A percentile compares a stretch with the other conserved stretches of the same genome.
phyloP scores from a whole-genome alignment of 1,284 basidiomycete species.

The Gastroboletus turbinatus region DNA sequence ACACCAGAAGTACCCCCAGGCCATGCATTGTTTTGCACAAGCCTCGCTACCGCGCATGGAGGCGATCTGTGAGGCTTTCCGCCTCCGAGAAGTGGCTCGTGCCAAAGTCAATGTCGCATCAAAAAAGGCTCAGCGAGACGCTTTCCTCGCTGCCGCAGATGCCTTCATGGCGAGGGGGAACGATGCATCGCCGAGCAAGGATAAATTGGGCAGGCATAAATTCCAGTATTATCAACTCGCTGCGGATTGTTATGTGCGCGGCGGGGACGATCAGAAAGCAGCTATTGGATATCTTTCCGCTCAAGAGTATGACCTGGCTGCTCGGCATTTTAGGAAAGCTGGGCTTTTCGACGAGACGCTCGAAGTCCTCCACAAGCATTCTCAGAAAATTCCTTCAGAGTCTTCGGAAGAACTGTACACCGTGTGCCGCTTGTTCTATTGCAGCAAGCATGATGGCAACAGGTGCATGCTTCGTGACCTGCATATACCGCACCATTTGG shows the following conservation, averaged over 20 bases:
- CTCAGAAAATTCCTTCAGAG: slow-evolving; percentile 32
- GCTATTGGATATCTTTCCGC: slow-evolving; percentile 47
- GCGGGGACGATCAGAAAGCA: slow-evolving; percentile 42
- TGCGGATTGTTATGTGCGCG: slow-evolving; percentile 54
- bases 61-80: slow-evolving; percentile 47
- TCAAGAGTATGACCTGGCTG: slow-evolving; percentile 45
- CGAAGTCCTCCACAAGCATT: slow-evolving; percentile 40
- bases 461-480: slow-evolving; percentile 17
- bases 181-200: slow-evolving; percentile 17
- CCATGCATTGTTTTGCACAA: slow-evolving; percentile 60
- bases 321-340: slow-evolving; percentile 47
- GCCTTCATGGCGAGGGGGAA: slow-evolving; percentile 47
- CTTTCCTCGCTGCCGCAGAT: slow-evolving; percentile 47
- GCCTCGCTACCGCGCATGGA: slow-evolving; percentile 47
- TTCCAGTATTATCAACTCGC: slow-evolving; percentile 47
- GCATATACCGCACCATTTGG: neutral
- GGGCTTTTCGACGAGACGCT: slow-evolving; percentile 57
- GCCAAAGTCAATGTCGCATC: slow-evolving; percentile 25
- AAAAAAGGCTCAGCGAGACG: slow-evolving; percentile 30
- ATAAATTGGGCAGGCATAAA: slow-evolving; percentile 21
- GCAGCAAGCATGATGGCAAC: slow-evolving; percentile 39
- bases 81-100: slow-evolving; percentile 39
- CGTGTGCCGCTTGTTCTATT: slow-evolving; percentile 53
- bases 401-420: slow-evolving; percentile 44
- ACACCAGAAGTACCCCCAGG: slow-evolving; percentile 54